Evolutionary conservation across 495 filamentous ascomycete genomes (phyloP).

Genomic region (Pyrenopolyporus hunteri): DNA sequence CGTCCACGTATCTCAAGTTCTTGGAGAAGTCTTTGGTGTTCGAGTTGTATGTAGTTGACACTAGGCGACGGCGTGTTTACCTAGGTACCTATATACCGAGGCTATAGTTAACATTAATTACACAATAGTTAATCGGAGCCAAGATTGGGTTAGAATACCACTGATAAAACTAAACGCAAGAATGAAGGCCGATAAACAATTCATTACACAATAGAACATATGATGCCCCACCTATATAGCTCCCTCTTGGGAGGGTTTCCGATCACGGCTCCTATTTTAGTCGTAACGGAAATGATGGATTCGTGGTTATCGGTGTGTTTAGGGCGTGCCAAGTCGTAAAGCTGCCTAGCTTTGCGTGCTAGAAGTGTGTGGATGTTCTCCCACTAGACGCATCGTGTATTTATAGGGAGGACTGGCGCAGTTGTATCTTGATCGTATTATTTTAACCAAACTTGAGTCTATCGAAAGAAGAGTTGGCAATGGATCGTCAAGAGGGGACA

Average conservation of each 20-base stretch:
- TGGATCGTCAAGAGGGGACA: neutral
- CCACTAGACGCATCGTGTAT: neutral
- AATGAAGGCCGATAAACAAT: no score
- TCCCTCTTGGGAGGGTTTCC: slow-evolving; percentile 6
- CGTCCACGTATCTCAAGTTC: no score
- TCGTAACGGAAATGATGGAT: slow-evolving; percentile 1
- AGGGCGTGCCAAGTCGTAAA: neutral
- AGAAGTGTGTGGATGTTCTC: neutral
- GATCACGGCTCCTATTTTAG: slow-evolving; percentile 16
- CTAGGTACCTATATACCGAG: no score
- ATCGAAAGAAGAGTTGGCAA: neutral
- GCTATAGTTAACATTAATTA: no score
- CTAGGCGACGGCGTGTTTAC: no score
- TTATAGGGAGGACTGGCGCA: neutral
- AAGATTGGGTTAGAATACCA: neutral
- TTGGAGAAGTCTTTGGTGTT: no score
- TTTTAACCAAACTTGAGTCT: neutral
- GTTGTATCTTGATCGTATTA: no score
- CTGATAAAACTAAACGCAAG: neutral
- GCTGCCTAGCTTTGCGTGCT: neutral
- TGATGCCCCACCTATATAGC: neutral
- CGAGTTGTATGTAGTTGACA: no score
- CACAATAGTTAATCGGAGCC: neutral
- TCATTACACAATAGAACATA: slow-evolving; percentile 2
- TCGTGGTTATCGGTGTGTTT: neutral